Evolutionary conservation across 2,329 filamentous ascomycete species (phyloP).

Genomic region (Elsinoe arachidis): DNA sequence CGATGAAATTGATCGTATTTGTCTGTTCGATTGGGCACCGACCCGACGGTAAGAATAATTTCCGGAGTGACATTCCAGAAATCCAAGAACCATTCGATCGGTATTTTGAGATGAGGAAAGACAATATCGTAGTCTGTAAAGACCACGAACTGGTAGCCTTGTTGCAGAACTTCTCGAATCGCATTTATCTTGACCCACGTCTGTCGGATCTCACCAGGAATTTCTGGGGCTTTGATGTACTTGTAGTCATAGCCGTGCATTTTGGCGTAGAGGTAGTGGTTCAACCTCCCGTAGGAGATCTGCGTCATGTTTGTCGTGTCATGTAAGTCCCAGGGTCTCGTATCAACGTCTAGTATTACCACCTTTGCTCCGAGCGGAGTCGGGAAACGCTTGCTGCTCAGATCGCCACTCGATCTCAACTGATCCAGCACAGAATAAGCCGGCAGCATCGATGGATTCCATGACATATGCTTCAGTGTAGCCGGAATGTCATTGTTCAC

Average conservation of each 20-base stretch:
- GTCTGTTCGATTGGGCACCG: slow-evolving; percentile 31
- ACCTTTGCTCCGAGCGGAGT: not conserved
- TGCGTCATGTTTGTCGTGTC: not conserved
- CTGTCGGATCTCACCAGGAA: slow-evolving; percentile 34
- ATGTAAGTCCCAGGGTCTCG: not conserved
- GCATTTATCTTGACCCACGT: slow-evolving; percentile 40
- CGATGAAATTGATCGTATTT: slow-evolving; percentile 36
- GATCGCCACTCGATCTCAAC: not conserved
- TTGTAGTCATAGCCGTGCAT: slow-evolving; percentile 46
- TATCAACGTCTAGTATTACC: slow-evolving; percentile 1
- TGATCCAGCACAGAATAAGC: not conserved
- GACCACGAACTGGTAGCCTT: slow-evolving; percentile 36
- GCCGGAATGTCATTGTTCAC: not conserved
- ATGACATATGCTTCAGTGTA: not conserved
- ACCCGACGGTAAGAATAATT: slow-evolving; percentile 32
- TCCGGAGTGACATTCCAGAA: slow-evolving; percentile 35
- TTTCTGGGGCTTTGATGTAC: slow-evolving; percentile 35
- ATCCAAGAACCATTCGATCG: slow-evolving; percentile 43
- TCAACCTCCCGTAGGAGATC: slow-evolving; percentile 15
- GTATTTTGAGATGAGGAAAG: slow-evolving; percentile 36
- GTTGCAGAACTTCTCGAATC: slow-evolving; percentile 23
- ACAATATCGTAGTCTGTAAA: slow-evolving; percentile 40
- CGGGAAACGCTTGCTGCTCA: not conserved
- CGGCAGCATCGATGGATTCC: not conserved
- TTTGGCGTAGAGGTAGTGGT: slow-evolving; percentile 34